Evolutionary conservation across 495 filamentous ascomycete species (phyloP), one percentile per base, ranked within the genome.

Genomic region (Trichoderma orchidacearum): DNA sequence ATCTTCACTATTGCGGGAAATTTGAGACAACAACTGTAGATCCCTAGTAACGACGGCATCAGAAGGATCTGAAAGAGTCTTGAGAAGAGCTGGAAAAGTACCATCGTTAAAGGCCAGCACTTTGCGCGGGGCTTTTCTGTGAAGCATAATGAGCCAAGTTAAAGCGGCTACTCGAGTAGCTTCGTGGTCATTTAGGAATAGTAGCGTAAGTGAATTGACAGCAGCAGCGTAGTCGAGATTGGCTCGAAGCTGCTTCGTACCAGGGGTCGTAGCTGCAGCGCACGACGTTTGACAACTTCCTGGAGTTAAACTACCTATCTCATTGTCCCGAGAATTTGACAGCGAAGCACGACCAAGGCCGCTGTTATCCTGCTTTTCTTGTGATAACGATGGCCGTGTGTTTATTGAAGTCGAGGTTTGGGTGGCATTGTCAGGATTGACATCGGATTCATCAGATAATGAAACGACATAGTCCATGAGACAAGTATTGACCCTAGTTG

Each of bases 31-130:
- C 13, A 99, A 79, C 63, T 96, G 90, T 13, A 99, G 72, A 66
- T 99, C 94, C 58, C 91, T 87, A 12, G 90, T 97, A 0, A 99
- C 94, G 38, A 99, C 94, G 15, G 89, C 85, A 66, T 99, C 94
- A 30, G 92, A 84, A 23, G 94, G 90, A 65, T 99, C 94, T 3
- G 92, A 96, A 3, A 99, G 76, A 0, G 94, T 99, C 69, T 99
- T 97, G 25, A 99, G 81, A 30, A 99, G 77, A 12, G 91, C 94
- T 9, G 93, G 92, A 65, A 97, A 99, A 0, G 91, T 97, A 28
- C 90, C 93, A 65, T 97, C 94, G 60, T 96, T 95, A 62, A 95
- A 95, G 28, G 92, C 90, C 18, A 97, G 78, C 36, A 95, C 89
- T 68, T 95, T 97, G 21, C 86, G 80, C 18, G 93, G 94, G 8